These are phyloP conservation scores for Cutaneotrichosporon arboriforme DNA, from an alignment of 1,284 basidiomycete genomes.

Conservation along the genomic window DNA sequence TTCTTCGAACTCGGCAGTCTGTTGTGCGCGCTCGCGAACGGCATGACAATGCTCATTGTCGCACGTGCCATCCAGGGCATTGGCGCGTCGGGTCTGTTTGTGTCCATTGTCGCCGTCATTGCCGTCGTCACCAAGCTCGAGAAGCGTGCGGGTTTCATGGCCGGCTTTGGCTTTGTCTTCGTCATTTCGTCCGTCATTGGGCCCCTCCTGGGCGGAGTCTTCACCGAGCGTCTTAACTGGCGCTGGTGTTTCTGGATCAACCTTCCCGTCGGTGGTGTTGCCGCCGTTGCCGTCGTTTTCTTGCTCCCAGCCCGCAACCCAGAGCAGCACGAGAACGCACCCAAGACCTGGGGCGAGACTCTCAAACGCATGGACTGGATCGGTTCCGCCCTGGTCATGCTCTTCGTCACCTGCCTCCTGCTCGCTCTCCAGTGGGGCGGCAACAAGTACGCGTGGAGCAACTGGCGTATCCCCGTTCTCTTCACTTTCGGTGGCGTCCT, in stretches of 20 bases:
- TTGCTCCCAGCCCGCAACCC: conserved; percentile 50
- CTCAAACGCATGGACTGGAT: conserved; percentile 47
- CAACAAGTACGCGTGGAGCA: conserved; percentile 38
- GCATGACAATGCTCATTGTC: conserved; percentile 50
- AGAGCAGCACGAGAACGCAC: conserved; percentile 48
- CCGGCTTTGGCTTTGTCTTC: conserved; percentile 43
- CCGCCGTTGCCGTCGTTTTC: conserved; percentile 46
- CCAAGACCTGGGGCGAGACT: conserved; percentile 23
- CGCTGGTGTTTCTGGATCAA: conserved; percentile 53
- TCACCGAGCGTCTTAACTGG: conserved; percentile 51
- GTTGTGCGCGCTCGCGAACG: conserved; percentile 52
- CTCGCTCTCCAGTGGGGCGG: conserved; percentile 51
- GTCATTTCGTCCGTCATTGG: conserved; percentile 46
- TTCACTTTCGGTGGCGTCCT: conserved; percentile 45
- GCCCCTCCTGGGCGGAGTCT: conserved; percentile 48
- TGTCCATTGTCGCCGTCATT: conserved; percentile 50
- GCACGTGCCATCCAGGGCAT: conserved; percentile 51
- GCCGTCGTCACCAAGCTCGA: conserved; percentile 46
- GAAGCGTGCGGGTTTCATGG: conserved; percentile 48
- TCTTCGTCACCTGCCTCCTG: conserved; percentile 47
- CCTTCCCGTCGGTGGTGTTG: conserved; percentile 48
- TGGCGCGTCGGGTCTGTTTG: conserved; percentile 39
- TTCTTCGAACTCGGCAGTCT: conserved; percentile 52
- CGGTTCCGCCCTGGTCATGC: conserved; percentile 47
- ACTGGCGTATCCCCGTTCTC: conserved; percentile 43